These are phyloP conservation scores for Aspergillus egyptiacus DNA, from an alignment of 495 filamentous ascomycete species.

Conservation along the genomic window DNA sequence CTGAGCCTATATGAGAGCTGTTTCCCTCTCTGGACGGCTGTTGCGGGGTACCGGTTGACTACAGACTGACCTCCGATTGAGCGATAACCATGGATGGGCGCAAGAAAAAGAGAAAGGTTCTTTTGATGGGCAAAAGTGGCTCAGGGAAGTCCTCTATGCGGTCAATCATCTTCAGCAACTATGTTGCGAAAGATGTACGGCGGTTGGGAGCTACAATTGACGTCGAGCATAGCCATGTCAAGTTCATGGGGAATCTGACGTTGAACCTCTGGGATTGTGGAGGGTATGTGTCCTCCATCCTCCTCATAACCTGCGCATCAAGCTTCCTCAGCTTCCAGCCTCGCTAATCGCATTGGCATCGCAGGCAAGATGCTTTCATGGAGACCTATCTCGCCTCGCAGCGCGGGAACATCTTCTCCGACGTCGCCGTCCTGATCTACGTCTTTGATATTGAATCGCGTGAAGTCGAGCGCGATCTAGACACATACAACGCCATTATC, in stretches of 20 bases:
- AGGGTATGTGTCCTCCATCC: slow-evolving; percentile 48
- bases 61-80: not conserved
- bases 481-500: slow-evolving; percentile 83
- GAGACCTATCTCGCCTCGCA: slow-evolving; percentile 95
- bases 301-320: not conserved
- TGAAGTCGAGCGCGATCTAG: slow-evolving; percentile 84
- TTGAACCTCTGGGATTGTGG: slow-evolving; percentile 99
- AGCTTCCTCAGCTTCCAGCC: not conserved
- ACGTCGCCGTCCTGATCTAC: slow-evolving; percentile 96
- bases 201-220: slow-evolving; percentile 96
- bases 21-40: slow-evolving; percentile 7
- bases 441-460: slow-evolving; percentile 97
- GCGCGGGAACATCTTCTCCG: slow-evolving; percentile 90
- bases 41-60: slow-evolving; percentile 17
- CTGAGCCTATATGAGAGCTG: not conserved
- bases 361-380: slow-evolving; percentile 90
- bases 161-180: slow-evolving; percentile 97
- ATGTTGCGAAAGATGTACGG: slow-evolving; percentile 92
- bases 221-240: slow-evolving; percentile 95
- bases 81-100: slow-evolving; percentile 37
- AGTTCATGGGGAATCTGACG: slow-evolving; percentile 94
- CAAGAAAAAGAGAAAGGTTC: slow-evolving; percentile 54
- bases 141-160: slow-evolving; percentile 99
- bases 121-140: slow-evolving; percentile 81
- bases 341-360: not conserved